Evolutionary conservation across 1,139 yeast genomes (phyloP), one percentile per base, ranked within the genome.

Genomic region (Debaryomyces udenii): DNA sequence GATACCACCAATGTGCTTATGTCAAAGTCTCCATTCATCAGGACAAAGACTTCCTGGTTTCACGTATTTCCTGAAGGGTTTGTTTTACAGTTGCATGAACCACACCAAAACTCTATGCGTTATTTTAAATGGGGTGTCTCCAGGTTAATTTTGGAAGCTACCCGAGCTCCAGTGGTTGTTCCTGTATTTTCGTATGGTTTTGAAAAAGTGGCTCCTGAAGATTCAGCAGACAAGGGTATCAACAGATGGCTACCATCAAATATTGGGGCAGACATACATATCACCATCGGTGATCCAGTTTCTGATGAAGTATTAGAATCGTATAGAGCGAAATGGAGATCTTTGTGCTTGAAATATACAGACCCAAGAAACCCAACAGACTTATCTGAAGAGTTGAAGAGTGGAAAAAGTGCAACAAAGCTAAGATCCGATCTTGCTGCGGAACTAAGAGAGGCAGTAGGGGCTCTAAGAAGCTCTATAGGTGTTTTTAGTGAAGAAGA

Each of bases 111-210:
- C 52, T 87, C 96, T 3, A 86, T 93, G 91, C 72, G 97, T 47
- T 93, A 88, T 61, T 93, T 93, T 72, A 86, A 89, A 58, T 93
- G 99, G 99, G 99, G 99, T 0, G 82, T 90, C 1, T 78, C 96
- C 2, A 74, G 99, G 50, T 61, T 91, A 50, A 74, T 93, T 3
- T 66, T 93, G 41, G 99, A 93, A 61, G 74, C 94, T 11, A 83
- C 94, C 0, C 75, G 79, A 46, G 82, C 94, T 0, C 99, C 99
- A 0, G 80, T 90, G 2, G 80, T 93, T 14, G 80, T 93, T n/a
- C 99, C 99, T 0, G 84, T 93, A 17, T 93, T 85, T 56, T 70
- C 90, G 3, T 78, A 81, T 41, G 99, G 99, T 0, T 85, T 93
- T 55, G 97, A 93, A 55, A 81, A 85, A 55, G 77, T 91, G 14